These are phyloP conservation scores for Lojkania enalia DNA, from an alignment of 2,329 filamentous ascomycete species.

Conservation along the genomic window DNA sequence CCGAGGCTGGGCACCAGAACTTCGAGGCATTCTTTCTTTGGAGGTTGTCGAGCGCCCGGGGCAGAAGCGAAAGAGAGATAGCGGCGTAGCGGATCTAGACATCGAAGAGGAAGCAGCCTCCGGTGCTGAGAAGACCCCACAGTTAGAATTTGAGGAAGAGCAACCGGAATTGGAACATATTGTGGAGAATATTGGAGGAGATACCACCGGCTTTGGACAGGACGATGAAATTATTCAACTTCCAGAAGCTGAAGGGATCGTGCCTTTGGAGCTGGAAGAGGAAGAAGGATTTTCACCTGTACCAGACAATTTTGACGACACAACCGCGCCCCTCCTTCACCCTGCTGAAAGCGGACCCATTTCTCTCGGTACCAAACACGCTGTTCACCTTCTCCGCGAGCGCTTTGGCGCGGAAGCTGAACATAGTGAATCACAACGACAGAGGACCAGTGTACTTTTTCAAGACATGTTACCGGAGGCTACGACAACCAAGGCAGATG, in stretches of 20 bases:
- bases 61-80: constrained; percentile 94
- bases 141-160: constrained; percentile 60
- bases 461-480: constrained; percentile 86
- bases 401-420: constrained; percentile 77
- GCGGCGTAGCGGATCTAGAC: constrained; percentile 78
- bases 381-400: constrained; percentile 90
- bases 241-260: constrained; percentile 21
- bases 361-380: constrained; percentile 89
- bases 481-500: constrained; percentile 81
- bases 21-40: constrained; percentile 88
- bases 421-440: constrained; percentile 68
- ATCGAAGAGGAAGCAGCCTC: constrained; percentile 58
- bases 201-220: constrained; percentile 29
- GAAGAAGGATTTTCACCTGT: constrained; percentile 44
- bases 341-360: constrained; percentile 84
- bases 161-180: constrained; percentile 51
- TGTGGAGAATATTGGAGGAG: constrained; percentile 43
- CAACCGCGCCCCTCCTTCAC: constrained; percentile 73
- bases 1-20: constrained; percentile 84
- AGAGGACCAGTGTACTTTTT: constrained; percentile 79
- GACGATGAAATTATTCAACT: constrained; percentile 36
- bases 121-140: constrained; percentile 65
- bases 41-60: constrained; percentile 75
- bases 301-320: constrained; percentile 73
- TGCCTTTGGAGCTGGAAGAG: constrained; percentile 31